Evolutionary conservation across 257 asterid species (phyloP).

Genomic region (Primulina eburnea): DNA sequence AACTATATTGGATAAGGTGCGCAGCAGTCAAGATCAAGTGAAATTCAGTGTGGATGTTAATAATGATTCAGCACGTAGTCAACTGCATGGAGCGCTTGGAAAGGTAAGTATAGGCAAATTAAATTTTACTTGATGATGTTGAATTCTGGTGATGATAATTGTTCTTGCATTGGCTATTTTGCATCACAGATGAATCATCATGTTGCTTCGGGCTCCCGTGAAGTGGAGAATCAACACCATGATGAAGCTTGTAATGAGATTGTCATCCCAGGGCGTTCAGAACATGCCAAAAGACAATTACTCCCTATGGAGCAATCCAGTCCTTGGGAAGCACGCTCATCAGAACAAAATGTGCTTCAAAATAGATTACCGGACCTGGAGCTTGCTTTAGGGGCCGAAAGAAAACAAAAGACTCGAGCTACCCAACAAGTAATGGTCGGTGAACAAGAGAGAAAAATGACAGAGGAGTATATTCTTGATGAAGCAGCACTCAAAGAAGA

Average conservation of each 20-base stretch:
- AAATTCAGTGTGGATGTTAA: conserved; percentile 18
- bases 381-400: conserved; percentile 81
- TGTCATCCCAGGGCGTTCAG: conserved; percentile 21
- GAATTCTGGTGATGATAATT: conserved; percentile 23
- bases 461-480: conserved; percentile 28
- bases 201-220: conserved; percentile 14
- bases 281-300: conserved; percentile 49
- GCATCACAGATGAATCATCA: conserved; percentile 32
- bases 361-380: conserved; percentile 66
- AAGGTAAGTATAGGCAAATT: conserved; percentile 33
- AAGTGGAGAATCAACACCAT: conserved; percentile 22
- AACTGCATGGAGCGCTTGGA: conserved; percentile 27
- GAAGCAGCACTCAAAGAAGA: conserved; percentile 36
- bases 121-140: conserved; percentile 29
- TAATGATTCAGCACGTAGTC: conserved; percentile 19
- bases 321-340: conserved; percentile 40
- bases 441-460: conserved; percentile 36
- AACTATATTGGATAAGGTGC: conserved; percentile 24
- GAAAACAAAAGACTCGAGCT: conserved; percentile 30
- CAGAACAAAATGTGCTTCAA: conserved; percentile 38
- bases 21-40: conserved; percentile 24
- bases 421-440: conserved; percentile 36
- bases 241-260: conserved; percentile 32
- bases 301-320: conserved; percentile 49
- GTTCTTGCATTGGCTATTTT: conserved; percentile 36